These are phyloP conservation scores for Fusarium pseudoanthophilum DNA, from an alignment of 2,329 filamentous ascomycete species.

Conservation along the genomic window DNA sequence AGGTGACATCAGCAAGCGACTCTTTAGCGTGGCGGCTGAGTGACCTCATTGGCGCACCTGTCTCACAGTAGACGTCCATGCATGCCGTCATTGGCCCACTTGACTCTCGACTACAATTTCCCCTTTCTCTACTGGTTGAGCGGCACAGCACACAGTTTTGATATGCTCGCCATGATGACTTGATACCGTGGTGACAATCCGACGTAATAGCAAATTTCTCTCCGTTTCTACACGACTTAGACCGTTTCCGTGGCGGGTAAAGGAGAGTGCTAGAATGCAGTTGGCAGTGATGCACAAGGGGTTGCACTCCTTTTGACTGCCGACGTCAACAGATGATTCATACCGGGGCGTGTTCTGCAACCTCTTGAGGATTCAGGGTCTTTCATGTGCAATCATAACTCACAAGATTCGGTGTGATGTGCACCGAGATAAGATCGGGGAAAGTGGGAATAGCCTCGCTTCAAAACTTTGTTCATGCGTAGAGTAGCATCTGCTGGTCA, in stretches of 20 bases:
- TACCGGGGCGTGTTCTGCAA: constrained; percentile 1
- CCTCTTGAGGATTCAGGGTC: constrained; percentile 5
- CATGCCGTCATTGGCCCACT: constrained; percentile 44
- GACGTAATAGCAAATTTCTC: constrained; percentile 27
- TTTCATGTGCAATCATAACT: not conserved
- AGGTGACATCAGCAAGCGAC: constrained; percentile 41
- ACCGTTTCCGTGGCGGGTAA: constrained; percentile 29
- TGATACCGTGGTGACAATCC: constrained; percentile 19
- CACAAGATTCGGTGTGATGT: constrained; percentile 1
- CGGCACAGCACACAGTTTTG: constrained; percentile 16
- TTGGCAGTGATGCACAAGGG: not conserved
- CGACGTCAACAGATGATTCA: constrained; percentile 33
- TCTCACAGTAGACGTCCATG: not conserved
- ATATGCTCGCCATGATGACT: not conserved
- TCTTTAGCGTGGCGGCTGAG: constrained; percentile 26
- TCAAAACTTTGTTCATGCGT: not conserved
- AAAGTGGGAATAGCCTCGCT: constrained; percentile 19
- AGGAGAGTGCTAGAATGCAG: not conserved
- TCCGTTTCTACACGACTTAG: constrained; percentile 31
- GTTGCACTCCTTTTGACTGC: not conserved
- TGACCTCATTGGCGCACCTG: constrained; percentile 42
- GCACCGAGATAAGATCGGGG: not conserved
- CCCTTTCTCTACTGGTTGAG: constrained; percentile 22
- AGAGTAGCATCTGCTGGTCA: constrained; percentile 2
- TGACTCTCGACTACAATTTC: constrained; percentile 6